These are phyloP conservation scores for Hyaloperonospora arabidopsidis DNA, from an alignment of 352 stramenopile genomes.

Conservation along the genomic window DNA sequence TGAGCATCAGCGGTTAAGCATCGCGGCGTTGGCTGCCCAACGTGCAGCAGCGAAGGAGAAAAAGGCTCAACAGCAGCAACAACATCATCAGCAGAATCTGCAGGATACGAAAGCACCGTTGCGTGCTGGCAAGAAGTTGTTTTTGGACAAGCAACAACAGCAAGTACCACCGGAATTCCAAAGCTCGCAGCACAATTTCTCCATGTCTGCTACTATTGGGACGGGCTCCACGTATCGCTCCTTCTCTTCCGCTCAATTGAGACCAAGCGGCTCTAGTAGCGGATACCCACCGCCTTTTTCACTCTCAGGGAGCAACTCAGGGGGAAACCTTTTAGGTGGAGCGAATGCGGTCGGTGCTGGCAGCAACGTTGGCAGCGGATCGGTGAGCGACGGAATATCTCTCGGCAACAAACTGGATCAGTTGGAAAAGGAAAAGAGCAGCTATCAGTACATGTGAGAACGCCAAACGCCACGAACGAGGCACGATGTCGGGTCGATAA, in stretches of 20 bases:
- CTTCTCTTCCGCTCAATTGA: constrained; percentile 28
- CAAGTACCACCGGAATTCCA: constrained; percentile 13
- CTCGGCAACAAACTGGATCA: constrained; percentile 71
- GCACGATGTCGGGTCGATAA: constrained; percentile 14
- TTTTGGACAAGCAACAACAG: constrained; percentile 27
- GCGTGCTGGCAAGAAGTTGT: constrained; percentile 22
- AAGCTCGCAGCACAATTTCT: constrained; percentile 29
- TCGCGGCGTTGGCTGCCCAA: constrained; percentile 20
- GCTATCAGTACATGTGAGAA: constrained; percentile 38
- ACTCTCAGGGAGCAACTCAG: constrained; percentile 27
- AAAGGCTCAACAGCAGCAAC: constrained; percentile 27
- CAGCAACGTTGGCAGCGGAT: constrained; percentile 16
- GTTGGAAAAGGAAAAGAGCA: constrained; percentile 59
- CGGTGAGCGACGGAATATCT: constrained; percentile 24
- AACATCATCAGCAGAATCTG: constrained; percentile 18
- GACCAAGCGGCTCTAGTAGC: constrained; percentile 19
- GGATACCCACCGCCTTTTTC: constrained; percentile 35
- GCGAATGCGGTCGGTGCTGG: constrained; percentile 5
- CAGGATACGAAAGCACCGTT: constrained; percentile 18
- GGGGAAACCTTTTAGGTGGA: constrained; percentile 21
- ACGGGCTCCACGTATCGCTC: constrained; percentile 26
- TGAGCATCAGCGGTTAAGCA: constrained; percentile 28
- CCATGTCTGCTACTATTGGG: constrained; percentile 28
- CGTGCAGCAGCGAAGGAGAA: constrained; percentile 23
- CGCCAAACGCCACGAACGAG: constrained; percentile 3